Evolutionary conservation across 73 alveolate genomes (phyloP), one percentile per base, ranked within the genome.

Genomic region (Urostyla sp.): DNA sequence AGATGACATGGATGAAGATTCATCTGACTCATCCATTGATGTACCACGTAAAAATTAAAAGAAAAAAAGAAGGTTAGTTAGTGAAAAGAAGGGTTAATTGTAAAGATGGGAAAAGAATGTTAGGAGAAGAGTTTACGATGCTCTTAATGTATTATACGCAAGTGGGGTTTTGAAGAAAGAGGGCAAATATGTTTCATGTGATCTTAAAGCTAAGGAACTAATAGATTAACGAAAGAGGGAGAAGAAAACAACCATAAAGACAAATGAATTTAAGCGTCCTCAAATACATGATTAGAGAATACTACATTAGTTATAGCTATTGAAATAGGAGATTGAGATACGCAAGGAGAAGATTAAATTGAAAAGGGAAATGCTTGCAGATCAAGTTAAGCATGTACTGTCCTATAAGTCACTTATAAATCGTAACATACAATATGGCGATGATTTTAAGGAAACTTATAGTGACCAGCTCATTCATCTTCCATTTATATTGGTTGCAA

Each of bases 101-200:
- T 35, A 50, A 43, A 92, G 92, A 79, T 97, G 89, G 54, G 96
- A 92, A 44, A 80, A 92, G 51, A 94, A 92, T 67, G 91, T 94
- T 30, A 85, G 95, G 57, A 79, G 98, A 60, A 77, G 98, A 74
- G 97, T 94, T 7, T 94, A 94, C 59, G 98, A 92, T 56, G 96
- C 98, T 0, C 87, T 94, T n/a, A 94, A 92, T 80, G 98, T 94
- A 8, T 83, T 94, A 45, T 92, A 82, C 38, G 95, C 97, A 1
- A 87, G 93, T 0, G 93, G 91, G 27, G 91, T 94, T 27, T 59
- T 94, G 36, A 78, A 59, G 61, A 94, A 91, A 52, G 77, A 78
- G 15, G 92, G 91, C 16, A 91, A 93, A 63, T 58, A 58, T 49
- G 95, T 89, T 37, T 52, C 44, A 28, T 67, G 89, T 55, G 81